Conservation (phyloP, 108 stramenopile species). For the Bacterosira constricta region DNA sequence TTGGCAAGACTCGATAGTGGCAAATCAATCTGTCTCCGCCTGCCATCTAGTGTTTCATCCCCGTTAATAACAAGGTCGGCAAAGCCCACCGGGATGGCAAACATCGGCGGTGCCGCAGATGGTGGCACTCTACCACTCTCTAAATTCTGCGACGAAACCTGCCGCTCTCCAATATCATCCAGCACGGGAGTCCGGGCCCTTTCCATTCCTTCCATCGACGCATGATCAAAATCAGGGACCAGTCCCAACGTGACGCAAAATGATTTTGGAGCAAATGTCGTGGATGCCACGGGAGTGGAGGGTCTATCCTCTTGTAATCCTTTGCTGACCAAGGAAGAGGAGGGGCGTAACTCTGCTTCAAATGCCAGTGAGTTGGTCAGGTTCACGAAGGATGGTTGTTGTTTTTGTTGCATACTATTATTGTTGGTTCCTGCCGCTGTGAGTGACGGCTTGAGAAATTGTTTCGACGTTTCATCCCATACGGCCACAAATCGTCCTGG, state of each 20-base stretch:
- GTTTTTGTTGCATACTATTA: neutral
- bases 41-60: constrained; percentile 31
- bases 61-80: constrained; percentile 33
- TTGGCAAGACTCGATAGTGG: constrained; percentile 25
- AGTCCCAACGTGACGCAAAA: constrained; percentile 38
- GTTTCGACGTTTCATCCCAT: constrained; percentile 22
- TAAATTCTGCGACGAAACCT: neutral
- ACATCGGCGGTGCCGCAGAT: constrained; percentile 1
- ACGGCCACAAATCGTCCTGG: constrained; percentile 33
- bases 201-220: neutral
- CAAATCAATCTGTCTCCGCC: constrained; percentile 24
- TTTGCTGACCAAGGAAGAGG: neutral
- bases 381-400: neutral
- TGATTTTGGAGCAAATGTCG: constrained; percentile 29
- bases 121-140: neutral
- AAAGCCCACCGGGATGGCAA: constrained; percentile 36
- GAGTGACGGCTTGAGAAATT: neutral
- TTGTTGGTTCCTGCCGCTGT: neutral
- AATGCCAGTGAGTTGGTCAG: constrained; percentile 29
- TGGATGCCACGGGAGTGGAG: neutral
- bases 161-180: too few relatives aligned
- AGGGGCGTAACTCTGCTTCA: constrained; percentile 37
- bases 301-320: neutral
- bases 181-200: too few relatives aligned
- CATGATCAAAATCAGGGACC: constrained; percentile 10